Base-by-base conservation (phyloP, 352 stramenopile genomes). In the Phytophthora palmivora region DNA sequence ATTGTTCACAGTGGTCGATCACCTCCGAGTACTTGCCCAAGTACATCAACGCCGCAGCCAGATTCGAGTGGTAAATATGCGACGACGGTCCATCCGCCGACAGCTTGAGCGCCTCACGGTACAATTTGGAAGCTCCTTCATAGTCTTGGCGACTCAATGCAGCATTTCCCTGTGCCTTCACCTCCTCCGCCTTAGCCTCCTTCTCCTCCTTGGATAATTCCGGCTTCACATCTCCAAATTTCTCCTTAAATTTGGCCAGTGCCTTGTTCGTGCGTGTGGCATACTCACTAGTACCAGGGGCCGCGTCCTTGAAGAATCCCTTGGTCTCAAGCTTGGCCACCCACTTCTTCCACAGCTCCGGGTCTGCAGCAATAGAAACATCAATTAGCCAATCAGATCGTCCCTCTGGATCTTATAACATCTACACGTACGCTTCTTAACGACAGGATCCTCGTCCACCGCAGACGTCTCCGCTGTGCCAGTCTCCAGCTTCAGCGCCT, bases 11-110 rank as follows among this genome's bases (percentile, higher is more conserved):
- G 72, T 98, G 91, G 30, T 90, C 79, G 55, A 98, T 92, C 39
- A 96, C 93, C 9, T 96, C 79, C 2, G 78, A 63, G 76, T 96
- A 97, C 55, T 93, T 87, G 44, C 89, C 87, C 69, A 98, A 66
- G 61, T 97, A 97, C 58, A 95, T 92, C 45, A 97, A 76, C 30
- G 94, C 94, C 0, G 94, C 96, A 5, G 94, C 93, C 60, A 96
- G 76, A 78, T 98, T 98, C 14, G 88, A 96, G 73, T 96, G 96
- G 74, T 98, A 98, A 47, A 98, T 97, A 75, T 98, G 95, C 48
- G 86, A 96, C 57, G 87, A 96, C 0, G 92, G 91, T 16, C 94
- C 96, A 34, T 84, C 68, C 0, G 92, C 32, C 30, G 82, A 93
- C 26, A 91, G 47, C 58, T 74, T 58, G 43, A 95, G 68, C 39